Evolutionary conservation across 257 asterid genomes (phyloP), one percentile per base, ranked within the genome.

Genomic region (Primulina tabacum): DNA sequence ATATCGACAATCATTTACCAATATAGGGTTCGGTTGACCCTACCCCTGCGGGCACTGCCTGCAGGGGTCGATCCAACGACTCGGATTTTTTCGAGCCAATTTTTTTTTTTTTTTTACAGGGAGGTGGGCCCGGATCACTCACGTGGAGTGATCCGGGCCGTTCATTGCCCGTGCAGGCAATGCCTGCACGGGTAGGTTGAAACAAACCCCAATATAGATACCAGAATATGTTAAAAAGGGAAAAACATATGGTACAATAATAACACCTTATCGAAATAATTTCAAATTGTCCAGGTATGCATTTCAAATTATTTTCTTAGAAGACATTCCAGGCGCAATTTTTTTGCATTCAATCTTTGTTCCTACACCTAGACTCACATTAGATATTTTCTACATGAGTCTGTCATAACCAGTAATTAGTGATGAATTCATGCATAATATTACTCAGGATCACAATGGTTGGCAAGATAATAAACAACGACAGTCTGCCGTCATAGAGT

Each of bases 201-300:
- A n/a, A n/a, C n/a, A n/a, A n/a, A n/a, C n/a, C n/a, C 21, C 16
- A 1, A 50, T 14, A 50, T 5, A 16, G 57, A 50, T 16, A 50
- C 3, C 21, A 50, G 57, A 50, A 50, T 14, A 1, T 50, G 21
- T 50, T 50, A 50, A 7, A 21, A 14, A 65, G 50, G 60, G 50
- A 62, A 63, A 30, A 57, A 69, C 47, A n/a, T 50, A 40, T 8
- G n/a, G 5, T 60, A 18, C 32, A 67, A 47, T 60, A 21, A 38
- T 4, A 8, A 7, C 7, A 28, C n/a, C 60, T 47, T 24, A 14
- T 20, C 17, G 7, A 20, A 12, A 2, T n/a, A 40, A 21, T 40
- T 30, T 37, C 21, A 37, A 4, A 7, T 20, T 34, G 56, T 3
- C 12, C 3, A 3, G 24, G 47, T 29, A 37, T 3, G 8, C 28